These are phyloP conservation scores for Paramecium caudatum DNA, from an alignment of 73 alveolate genomes.

Conservation along the genomic window DNA sequence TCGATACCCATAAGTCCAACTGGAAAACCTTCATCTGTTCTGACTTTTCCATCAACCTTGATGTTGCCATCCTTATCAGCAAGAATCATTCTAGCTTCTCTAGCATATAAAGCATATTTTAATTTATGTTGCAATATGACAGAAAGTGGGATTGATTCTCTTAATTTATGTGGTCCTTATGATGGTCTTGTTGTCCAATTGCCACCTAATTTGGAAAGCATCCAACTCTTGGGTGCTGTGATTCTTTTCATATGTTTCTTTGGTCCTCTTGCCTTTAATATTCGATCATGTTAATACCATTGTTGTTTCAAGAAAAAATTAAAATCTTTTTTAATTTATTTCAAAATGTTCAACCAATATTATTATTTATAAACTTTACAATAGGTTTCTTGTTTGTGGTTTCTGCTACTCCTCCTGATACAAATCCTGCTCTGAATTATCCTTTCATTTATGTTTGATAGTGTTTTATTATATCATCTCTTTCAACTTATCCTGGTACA, in stretches of 20 bases:
- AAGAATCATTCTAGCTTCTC: conserved; percentile 90
- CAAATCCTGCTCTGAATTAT: conserved; percentile 48
- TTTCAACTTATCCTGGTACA: background rate
- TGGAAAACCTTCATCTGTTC: conserved; percentile 97
- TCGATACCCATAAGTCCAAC: conserved; percentile 88
- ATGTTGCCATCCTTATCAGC: conserved; percentile 91
- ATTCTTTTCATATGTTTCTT: conserved; percentile 99
- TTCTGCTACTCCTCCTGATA: conserved; percentile 40
- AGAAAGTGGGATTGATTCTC: conserved; percentile 97
- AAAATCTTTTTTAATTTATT: conserved; percentile 63
- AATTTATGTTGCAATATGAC: conserved; percentile 92
- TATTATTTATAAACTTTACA: conserved; percentile 38
- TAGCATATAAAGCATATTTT: conserved; percentile 91
- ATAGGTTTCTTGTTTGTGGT: background rate
- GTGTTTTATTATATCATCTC: conserved; percentile 33
- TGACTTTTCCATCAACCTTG: conserved; percentile 95
- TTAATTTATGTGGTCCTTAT: conserved; percentile 98
- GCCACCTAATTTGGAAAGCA: conserved; percentile 96
- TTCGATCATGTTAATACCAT: conserved; percentile 44
- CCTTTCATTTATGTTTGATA: conserved; percentile 50
- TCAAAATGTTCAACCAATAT: conserved; percentile 40
- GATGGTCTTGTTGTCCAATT: conserved; percentile 94
- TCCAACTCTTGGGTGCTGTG: conserved; percentile 99
- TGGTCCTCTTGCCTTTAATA: conserved; percentile 96
- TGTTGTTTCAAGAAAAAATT: conserved; percentile 62